Conservation (phyloP, 192 early-diverging fungal species). For the Podila minutissima region DNA sequence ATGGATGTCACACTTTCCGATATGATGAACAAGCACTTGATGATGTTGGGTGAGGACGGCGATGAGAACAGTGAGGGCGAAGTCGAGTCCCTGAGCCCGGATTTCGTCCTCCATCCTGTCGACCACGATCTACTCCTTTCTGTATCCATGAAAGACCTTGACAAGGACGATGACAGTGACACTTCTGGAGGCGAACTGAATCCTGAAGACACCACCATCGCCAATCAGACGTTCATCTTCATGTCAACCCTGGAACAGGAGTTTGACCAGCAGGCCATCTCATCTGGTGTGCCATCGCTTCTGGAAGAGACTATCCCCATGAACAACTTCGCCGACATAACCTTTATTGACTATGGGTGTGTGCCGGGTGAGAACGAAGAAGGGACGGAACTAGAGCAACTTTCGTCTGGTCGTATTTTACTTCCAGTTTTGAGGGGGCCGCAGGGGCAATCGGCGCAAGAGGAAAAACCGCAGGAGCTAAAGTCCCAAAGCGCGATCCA, state of each 20-base stretch:
- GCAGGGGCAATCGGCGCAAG: background rate
- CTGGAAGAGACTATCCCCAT: constrained; percentile 28
- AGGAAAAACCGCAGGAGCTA: background rate
- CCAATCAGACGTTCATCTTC: constrained; percentile 16
- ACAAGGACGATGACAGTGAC: background rate
- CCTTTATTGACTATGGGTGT: constrained; percentile 6
- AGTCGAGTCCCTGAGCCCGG: background rate
- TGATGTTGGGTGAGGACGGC: constrained; percentile 25
- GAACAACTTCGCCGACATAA: constrained; percentile 14
- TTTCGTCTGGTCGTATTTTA: no score
- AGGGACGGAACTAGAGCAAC: background rate
- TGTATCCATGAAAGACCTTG: background rate
- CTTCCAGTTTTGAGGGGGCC: no score
- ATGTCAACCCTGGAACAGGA: constrained; percentile 27
- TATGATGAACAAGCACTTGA: constrained; percentile 27
- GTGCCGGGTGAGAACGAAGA: background rate
- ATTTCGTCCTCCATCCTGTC: background rate
- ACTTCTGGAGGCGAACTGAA: background rate
- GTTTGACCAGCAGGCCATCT: constrained; percentile 9
- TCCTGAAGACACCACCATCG: constrained; percentile 16
- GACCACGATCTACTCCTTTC: background rate
- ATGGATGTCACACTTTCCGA: constrained; percentile 38
- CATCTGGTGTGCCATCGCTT: constrained; percentile 3
- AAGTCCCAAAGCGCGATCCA: background rate
- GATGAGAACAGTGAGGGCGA: background rate